A percentile compares a stretch with the other conserved stretches of the same genome.
phyloP scores from a whole-genome alignment of 2,329 filamentous ascomycete species.

The Onygenales sp. region DNA sequence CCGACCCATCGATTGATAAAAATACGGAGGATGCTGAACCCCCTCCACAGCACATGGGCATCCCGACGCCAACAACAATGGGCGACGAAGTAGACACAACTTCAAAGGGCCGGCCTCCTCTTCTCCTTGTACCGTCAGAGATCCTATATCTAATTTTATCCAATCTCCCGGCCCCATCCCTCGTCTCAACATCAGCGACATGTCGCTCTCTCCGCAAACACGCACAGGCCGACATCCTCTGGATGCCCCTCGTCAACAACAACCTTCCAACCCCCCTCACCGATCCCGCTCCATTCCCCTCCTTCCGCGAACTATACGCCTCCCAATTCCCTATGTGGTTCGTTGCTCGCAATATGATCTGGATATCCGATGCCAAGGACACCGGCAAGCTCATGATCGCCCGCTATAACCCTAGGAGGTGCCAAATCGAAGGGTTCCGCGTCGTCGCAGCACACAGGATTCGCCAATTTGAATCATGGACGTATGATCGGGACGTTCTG shows the following conservation, averaged over 20 bases:
- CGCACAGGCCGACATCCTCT: slow-evolving; percentile 58
- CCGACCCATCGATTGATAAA: not conserved
- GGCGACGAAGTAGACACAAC: not conserved
- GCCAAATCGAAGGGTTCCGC: slow-evolving; percentile 71
- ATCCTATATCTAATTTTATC: slow-evolving; percentile 63
- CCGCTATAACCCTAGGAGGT: slow-evolving; percentile 64
- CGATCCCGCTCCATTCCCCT: slow-evolving; percentile 49
- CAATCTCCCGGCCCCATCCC: slow-evolving; percentile 55
- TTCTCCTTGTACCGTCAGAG: slow-evolving; percentile 57
- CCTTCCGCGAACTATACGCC: slow-evolving; percentile 62
- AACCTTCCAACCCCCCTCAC: slow-evolving; percentile 53
- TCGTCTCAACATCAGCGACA: slow-evolving; percentile 50
- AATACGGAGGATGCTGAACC: not conserved
- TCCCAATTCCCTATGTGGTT: slow-evolving; percentile 80
- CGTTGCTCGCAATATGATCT: slow-evolving; percentile 66
- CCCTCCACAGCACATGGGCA: not conserved
- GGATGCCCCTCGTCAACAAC: slow-evolving; percentile 59
- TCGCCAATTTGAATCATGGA: slow-evolving; percentile 54
- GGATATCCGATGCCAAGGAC: slow-evolving; percentile 69
- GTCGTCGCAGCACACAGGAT: slow-evolving; percentile 56
- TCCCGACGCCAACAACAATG: not conserved
- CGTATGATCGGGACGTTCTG: slow-evolving; percentile 53
- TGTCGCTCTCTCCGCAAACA: slow-evolving; percentile 53
- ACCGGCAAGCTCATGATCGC: slow-evolving; percentile 65
- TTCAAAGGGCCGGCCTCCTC: slow-evolving; percentile 7